Percentiles rank a stretch among this genome's conserved stretches.
These are phyloP conservation scores for Haplosporangium sp. DNA, from an alignment of 371 early-diverging fungal genomes.

Conservation along the genomic window DNA sequence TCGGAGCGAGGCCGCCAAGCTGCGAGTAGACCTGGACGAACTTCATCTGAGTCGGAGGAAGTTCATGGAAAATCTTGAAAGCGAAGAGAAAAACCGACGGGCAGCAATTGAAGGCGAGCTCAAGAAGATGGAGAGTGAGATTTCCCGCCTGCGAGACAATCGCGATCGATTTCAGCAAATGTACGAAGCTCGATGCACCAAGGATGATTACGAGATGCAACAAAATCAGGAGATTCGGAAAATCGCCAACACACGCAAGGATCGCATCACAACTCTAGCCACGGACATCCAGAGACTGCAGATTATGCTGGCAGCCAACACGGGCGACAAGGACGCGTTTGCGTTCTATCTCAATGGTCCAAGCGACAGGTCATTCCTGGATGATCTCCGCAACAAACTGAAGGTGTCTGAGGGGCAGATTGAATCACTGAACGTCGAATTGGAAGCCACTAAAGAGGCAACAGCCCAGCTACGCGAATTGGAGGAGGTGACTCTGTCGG, in stretches of 20 bases:
- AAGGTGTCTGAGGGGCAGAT: conserved; percentile 59
- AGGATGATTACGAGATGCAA: conserved; percentile 71
- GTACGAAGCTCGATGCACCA: conserved; percentile 76
- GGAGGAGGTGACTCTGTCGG: conserved; percentile 34
- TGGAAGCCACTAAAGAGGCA: conserved; percentile 37
- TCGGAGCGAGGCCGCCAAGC: conserved; percentile 61
- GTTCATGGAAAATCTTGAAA: conserved; percentile 58
- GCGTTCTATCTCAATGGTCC: conserved; percentile 67
- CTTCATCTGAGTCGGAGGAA: conserved; percentile 74
- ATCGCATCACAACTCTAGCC: conserved; percentile 72
- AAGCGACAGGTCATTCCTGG: conserved; percentile 61
- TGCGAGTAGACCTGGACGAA: conserved; percentile 73
- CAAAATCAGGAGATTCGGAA: conserved; percentile 72
- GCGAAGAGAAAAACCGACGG: conserved; percentile 75
- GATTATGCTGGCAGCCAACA: conserved; percentile 69
- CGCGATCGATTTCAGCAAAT: conserved; percentile 82
- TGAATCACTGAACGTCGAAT: conserved; percentile 16
- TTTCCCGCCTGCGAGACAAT: conserved; percentile 79
- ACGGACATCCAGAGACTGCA: conserved; percentile 76
- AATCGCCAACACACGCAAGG: conserved; percentile 77
- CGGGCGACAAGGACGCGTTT: conserved; percentile 75
- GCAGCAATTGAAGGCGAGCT: conserved; percentile 71
- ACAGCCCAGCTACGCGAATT: conserved; percentile 26
- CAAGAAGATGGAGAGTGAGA: conserved; percentile 76
- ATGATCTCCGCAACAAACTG: conserved; percentile 67